Percentiles rank a stretch among this genome's conserved stretches.
Conservation (phyloP, 805 yeast species). For the Yarrowia sp. region DNA sequence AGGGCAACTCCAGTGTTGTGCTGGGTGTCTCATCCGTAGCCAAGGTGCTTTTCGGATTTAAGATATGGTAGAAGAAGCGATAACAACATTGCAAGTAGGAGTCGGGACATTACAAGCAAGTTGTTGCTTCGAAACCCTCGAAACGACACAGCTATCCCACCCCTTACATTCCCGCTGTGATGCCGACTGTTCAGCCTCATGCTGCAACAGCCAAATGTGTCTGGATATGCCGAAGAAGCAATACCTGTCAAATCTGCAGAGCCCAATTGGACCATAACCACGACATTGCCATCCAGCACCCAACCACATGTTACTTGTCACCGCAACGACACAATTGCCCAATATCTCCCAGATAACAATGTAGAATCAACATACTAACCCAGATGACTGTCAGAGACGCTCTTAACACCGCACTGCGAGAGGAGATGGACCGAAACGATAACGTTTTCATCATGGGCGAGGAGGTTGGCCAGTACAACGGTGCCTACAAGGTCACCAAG, state of each 20-base stretch:
- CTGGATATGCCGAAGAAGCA: too few relatives aligned
- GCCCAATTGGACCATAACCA: too few relatives aligned
- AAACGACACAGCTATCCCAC: too few relatives aligned
- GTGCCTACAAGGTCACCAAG: slow-evolving; percentile 96
- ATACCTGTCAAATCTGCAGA: too few relatives aligned
- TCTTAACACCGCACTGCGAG: slow-evolving; percentile 88
- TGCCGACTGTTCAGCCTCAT: too few relatives aligned
- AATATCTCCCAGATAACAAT: too few relatives aligned
- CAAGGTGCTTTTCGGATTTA: not conserved
- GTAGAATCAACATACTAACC: slow-evolving; percentile 14
- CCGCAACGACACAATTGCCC: too few relatives aligned
- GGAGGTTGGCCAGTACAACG: slow-evolving; percentile 98
- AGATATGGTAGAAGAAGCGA: not conserved
- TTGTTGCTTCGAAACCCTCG: not conserved
- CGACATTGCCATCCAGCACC: too few relatives aligned
- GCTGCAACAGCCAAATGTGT: too few relatives aligned
- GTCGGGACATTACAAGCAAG: too few relatives aligned
- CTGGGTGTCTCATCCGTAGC: not conserved
- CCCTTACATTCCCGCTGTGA: too few relatives aligned
- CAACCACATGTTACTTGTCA: too few relatives aligned
- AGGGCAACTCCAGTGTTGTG: not conserved
- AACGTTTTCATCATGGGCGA: slow-evolving; percentile 96
- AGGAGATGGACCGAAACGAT: slow-evolving; percentile 94
- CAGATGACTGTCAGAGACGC: slow-evolving; percentile 95
- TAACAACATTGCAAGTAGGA: not conserved